phyloP scores from a whole-genome alignment of 1,139 yeast genomes.

The Taiozyma sp. region DNA sequence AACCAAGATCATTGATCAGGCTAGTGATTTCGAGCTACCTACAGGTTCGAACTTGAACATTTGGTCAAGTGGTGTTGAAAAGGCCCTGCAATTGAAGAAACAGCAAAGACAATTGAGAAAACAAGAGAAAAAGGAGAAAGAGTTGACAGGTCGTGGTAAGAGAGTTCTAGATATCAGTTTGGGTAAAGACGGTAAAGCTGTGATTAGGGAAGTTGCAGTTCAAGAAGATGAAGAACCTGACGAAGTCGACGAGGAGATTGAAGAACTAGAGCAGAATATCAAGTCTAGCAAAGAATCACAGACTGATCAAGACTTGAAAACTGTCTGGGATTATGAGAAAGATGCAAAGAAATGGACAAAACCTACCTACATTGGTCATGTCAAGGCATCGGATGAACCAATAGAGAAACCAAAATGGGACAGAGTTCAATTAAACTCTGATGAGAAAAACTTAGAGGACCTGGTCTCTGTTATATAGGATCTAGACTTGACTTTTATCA shows the following conservation, averaged over 20 bases:
- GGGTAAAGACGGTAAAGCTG: slow-evolving; percentile 71
- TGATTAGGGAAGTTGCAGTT: slow-evolving; percentile 27
- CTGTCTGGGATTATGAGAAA: slow-evolving; percentile 55
- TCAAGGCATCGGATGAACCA: not conserved
- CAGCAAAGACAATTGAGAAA: slow-evolving; percentile 73
- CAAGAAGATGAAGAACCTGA: slow-evolving; percentile 23
- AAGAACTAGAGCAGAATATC: slow-evolving; percentile 31
- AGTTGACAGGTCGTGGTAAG: slow-evolving; percentile 67
- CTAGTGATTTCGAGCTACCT: slow-evolving; percentile 75
- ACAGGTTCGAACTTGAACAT: slow-evolving; percentile 45
- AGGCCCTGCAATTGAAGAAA: slow-evolving; percentile 74
- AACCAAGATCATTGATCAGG: slow-evolving; percentile 89
- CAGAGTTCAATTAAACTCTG: slow-evolving; percentile 4
- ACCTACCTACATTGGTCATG: slow-evolving; percentile 25
- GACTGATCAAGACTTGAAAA: slow-evolving; percentile 29
- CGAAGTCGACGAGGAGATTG: slow-evolving; percentile 26
- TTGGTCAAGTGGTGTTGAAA: slow-evolving; percentile 89
- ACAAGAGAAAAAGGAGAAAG: slow-evolving; percentile 53
- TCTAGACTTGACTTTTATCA: too few species aligned
- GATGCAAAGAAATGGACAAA: slow-evolving; percentile 45
- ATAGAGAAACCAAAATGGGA: not conserved
- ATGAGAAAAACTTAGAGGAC: slow-evolving; percentile 5
- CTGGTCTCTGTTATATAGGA: slow-evolving; percentile 7
- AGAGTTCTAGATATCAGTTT: slow-evolving; percentile 75
- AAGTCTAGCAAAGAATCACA: slow-evolving; percentile 27